phyloP scores from a whole-genome alignment of 257 asterid species.

The Solanum phureja region DNA sequence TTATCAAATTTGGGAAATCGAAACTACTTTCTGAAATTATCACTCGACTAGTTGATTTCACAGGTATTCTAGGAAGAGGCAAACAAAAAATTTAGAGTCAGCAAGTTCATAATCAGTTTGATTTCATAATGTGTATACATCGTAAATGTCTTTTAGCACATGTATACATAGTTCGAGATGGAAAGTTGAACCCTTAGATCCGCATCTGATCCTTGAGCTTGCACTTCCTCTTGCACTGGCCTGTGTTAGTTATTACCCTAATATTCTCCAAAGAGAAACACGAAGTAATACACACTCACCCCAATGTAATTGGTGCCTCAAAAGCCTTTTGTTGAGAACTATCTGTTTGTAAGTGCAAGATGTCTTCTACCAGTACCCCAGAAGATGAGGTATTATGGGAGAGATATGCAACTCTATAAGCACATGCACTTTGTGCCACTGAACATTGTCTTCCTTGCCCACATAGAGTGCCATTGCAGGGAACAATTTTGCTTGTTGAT shows the following conservation, averaged over 20 bases:
- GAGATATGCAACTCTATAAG: conserved; percentile 64
- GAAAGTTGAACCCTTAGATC: neutral
- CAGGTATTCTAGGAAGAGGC: neutral
- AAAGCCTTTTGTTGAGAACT: conserved; percentile 23
- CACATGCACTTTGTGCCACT: conserved; percentile 45
- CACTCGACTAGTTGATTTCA: neutral
- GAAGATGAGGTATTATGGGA: conserved; percentile 73
- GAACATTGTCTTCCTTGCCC: conserved; percentile 47
- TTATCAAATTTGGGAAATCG: neutral
- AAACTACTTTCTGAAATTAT: neutral
- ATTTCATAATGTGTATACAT: neutral
- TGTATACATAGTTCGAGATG: neutral
- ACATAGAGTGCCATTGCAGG: conserved; percentile 71
- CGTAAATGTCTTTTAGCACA: neutral
- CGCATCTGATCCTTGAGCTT: neutral
- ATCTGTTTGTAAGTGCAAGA: conserved; percentile 56
- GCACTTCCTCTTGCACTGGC: neutral
- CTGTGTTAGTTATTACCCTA: neutral
- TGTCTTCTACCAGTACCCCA: conserved; percentile 80
- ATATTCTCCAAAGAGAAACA: neutral
- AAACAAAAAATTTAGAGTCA: neutral
- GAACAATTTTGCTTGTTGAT: conserved; percentile 44
- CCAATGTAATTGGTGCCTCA: conserved; percentile 66
- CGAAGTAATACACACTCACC: conserved; percentile 31
- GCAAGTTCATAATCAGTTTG: neutral